These are phyloP conservation scores for Teratosphaeria nubilosa DNA, from an alignment of 2,329 filamentous ascomycete genomes.

Conservation along the genomic window DNA sequence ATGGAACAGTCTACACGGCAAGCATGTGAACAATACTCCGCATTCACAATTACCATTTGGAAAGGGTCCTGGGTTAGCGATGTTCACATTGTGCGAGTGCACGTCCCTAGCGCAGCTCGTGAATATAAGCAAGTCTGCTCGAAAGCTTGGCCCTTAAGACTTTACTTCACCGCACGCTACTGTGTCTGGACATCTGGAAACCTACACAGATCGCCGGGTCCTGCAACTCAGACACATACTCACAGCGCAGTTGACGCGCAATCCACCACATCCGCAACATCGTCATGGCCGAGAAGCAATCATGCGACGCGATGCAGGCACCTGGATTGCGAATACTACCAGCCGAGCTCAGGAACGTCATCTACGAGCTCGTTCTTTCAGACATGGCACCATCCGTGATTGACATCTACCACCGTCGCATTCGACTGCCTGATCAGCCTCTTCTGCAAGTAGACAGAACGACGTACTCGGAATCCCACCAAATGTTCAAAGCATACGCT, in stretches of 20 bases:
- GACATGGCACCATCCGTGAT: not conserved
- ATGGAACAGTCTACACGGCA: too few species aligned
- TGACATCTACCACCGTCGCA: not conserved
- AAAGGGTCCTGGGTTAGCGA: too few species aligned
- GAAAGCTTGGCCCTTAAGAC: not conserved
- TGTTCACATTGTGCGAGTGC: not conserved
- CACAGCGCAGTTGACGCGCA: not conserved
- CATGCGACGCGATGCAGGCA: not conserved
- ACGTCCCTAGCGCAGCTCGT: not conserved
- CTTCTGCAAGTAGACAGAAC: not conserved
- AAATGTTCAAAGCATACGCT: not conserved
- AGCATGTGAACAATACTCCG: not conserved
- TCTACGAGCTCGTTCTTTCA: not conserved
- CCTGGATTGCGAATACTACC: not conserved
- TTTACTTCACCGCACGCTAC: not conserved
- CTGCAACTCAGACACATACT: not conserved
- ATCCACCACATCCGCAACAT: not conserved
- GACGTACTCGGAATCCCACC: not conserved
- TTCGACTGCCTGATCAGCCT: not conserved
- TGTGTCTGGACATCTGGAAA: not conserved
- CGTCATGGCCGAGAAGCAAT: not conserved
- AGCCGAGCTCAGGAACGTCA: not conserved
- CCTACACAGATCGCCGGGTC: too few species aligned
- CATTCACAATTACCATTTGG: too few species aligned
- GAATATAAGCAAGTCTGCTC: not conserved